Evolutionary conservation across 352 stramenopile genomes (phyloP).

Genomic region (Peronospora farinosa): DNA sequence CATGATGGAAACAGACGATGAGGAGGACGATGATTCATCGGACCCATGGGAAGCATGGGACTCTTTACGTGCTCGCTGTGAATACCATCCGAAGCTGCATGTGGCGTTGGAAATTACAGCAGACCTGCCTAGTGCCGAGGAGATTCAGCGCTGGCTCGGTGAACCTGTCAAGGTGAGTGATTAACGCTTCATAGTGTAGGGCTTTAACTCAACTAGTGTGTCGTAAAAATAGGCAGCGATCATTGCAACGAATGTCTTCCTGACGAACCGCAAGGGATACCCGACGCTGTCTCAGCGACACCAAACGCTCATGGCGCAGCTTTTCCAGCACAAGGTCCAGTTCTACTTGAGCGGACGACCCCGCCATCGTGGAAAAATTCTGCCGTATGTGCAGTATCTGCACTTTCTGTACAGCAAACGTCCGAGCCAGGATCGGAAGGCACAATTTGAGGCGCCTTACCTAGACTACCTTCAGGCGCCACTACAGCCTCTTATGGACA

Average conservation of each 20-base stretch:
- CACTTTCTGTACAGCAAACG: slow-evolving; percentile 85
- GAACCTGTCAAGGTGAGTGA: slow-evolving; percentile 67
- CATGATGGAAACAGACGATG: slow-evolving; percentile 24
- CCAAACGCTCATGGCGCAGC: slow-evolving; percentile 73
- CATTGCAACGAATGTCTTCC: slow-evolving; percentile 88
- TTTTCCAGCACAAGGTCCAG: slow-evolving; percentile 81
- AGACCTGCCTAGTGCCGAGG: slow-evolving; percentile 56
- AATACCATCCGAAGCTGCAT: slow-evolving; percentile 76
- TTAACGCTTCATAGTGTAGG: background rate
- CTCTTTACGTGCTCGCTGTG: slow-evolving; percentile 67
- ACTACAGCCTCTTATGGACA: slow-evolving; percentile 97
- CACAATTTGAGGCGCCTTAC: slow-evolving; percentile 90
- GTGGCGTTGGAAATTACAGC: slow-evolving; percentile 83
- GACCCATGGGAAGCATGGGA: slow-evolving; percentile 78
- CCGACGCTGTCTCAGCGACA: slow-evolving; percentile 90
- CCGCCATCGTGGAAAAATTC: slow-evolving; percentile 57
- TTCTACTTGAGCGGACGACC: slow-evolving; percentile 80
- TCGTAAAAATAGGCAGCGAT: slow-evolving; percentile 61
- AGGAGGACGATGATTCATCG: slow-evolving; percentile 28
- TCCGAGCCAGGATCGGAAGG: slow-evolving; percentile 63
- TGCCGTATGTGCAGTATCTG: slow-evolving; percentile 93
- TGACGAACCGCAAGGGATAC: slow-evolving; percentile 95
- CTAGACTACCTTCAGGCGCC: slow-evolving; percentile 95
- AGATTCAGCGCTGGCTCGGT: slow-evolving; percentile 81
- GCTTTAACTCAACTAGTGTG: background rate